Evolutionary conservation across 495 filamentous ascomycete species (phyloP).

Genomic region (Penicillium dipodomyicola): DNA sequence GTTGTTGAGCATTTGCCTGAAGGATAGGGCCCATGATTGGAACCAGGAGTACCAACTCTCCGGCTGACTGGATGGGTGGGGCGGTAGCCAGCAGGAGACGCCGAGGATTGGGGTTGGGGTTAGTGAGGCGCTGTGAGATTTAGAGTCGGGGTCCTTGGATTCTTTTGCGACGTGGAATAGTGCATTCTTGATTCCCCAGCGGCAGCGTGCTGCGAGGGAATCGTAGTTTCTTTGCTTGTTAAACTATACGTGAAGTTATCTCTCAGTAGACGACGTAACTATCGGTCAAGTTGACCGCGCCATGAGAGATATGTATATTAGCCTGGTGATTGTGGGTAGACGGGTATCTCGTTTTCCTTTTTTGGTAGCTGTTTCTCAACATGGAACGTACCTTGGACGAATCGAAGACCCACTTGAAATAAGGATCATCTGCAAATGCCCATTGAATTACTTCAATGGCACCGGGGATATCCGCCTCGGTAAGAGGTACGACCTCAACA

Average conservation of each 20-base stretch:
- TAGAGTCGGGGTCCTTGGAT: constrained; percentile 8
- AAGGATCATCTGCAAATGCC: constrained; percentile 62
- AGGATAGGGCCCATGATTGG: constrained; percentile 55
- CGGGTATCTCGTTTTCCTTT: background rate
- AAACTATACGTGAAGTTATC: constrained; percentile 34
- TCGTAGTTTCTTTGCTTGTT: constrained; percentile 51
- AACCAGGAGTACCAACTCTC: constrained; percentile 54
- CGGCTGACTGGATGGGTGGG: constrained; percentile 39
- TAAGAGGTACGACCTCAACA: constrained; percentile 51
- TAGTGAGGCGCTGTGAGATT: background rate
- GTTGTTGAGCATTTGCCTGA: constrained; percentile 56
- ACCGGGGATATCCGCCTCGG: constrained; percentile 59
- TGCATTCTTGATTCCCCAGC: constrained; percentile 63
- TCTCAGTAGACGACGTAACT: constrained; percentile 16
- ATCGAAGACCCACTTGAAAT: constrained; percentile 63
- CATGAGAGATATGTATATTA: constrained; percentile 22
- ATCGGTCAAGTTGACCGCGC: constrained; percentile 17
- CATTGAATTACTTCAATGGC: constrained; percentile 52
- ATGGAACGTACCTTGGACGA: constrained; percentile 45
- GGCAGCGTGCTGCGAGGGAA: constrained; percentile 58
- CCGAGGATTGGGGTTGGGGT: constrained; percentile 51
- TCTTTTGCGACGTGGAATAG: constrained; percentile 65
- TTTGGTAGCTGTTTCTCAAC: background rate
- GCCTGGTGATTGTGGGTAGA: constrained; percentile 1
- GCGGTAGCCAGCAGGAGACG: constrained; percentile 64